Evolutionary conservation across 2,329 filamentous ascomycete species (phyloP), one percentile per base, ranked within the genome.

Genomic region (Aspergillus chevalieri): DNA sequence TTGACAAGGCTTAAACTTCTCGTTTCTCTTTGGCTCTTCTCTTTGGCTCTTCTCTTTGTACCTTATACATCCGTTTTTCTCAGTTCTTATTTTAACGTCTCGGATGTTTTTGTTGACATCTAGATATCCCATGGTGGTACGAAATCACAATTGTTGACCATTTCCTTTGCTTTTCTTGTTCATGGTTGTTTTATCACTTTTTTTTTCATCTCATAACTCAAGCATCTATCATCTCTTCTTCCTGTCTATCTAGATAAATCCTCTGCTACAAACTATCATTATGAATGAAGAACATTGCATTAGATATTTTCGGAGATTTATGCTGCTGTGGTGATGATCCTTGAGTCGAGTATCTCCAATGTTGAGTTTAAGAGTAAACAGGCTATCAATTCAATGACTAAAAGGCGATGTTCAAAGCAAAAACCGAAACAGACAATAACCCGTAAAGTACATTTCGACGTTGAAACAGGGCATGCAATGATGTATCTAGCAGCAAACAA

Each of bases 1-100:
- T 93, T 63, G 89, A 87, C 63, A 81, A 84, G 65, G 75, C 80
- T 47, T 71, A 61, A 63, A 3, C 17, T 41, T 41, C 10, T 15
- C 6, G 14, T 36, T 36, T 15, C 6, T 36, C 34, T 7, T n/a
- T 14, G 6, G 9, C 14, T 33, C 30, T 33, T 33, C 34, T 38
- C 6, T 41, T 22, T 21, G n/a, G 9, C 14, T 33, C 36, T 9
- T 26, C 24, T 7, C 24, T 26, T 30, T 30, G 26, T 30, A 30
- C 26, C 7, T 12, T 30, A 30, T 30, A 30, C 26, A 30, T 30
- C 3, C 5, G 26, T 30, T 30, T 30, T 4, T 4, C 26, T 28
- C 38, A 41, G 22, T 41, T 41, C 7, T n/a, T 4, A 9, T 9
- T 34, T 38, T 17, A 19, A 15, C 19, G 8, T 21, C 17, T 41